Percentiles rank a stretch among this genome's conserved stretches.
phyloP scores from a whole-genome alignment of 2,329 filamentous ascomycete species.

The Aspergillus latus region DNA sequence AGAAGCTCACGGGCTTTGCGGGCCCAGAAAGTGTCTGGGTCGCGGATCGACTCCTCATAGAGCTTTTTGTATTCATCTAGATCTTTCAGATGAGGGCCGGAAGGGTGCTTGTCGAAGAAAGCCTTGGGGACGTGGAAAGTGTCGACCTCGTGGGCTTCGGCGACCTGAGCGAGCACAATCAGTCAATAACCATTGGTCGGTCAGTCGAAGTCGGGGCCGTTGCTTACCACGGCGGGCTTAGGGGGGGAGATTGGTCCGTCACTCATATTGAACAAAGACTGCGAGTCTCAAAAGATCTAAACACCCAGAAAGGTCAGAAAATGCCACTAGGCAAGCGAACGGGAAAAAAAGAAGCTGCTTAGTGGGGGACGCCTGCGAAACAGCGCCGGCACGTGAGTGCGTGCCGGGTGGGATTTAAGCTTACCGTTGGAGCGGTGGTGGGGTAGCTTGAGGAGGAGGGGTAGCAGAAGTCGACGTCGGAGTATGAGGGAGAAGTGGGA shows the following conservation, averaged over 20 bases:
- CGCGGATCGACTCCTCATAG: slow-evolving; percentile 80
- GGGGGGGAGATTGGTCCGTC: slow-evolving; percentile 35
- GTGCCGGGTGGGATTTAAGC: slow-evolving; percentile 13
- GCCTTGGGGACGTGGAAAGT: slow-evolving; percentile 58
- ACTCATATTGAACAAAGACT: slow-evolving; percentile 35
- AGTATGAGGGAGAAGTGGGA: neutral
- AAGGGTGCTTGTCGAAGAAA: slow-evolving; percentile 59
- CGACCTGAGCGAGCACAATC: slow-evolving; percentile 31
- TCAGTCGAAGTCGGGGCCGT: neutral
- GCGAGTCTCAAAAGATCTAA: slow-evolving; percentile 9
- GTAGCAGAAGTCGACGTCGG: neutral
- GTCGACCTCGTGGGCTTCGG: slow-evolving; percentile 50
- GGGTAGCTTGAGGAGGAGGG: neutral
- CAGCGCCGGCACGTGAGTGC: slow-evolving; percentile 16
- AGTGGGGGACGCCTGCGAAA: slow-evolving; percentile 4
- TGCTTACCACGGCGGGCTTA: slow-evolving; percentile 44
- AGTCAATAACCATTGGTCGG: slow-evolving; percentile 2
- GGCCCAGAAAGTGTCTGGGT: slow-evolving; percentile 89
- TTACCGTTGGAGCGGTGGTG: neutral
- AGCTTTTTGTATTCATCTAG: slow-evolving; percentile 64
- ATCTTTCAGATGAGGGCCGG: slow-evolving; percentile 59
- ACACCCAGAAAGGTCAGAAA: neutral
- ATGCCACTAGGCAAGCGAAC: neutral
- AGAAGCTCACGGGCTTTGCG: slow-evolving; percentile 82
- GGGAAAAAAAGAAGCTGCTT: neutral